Base-by-base conservation (phyloP, 495 filamentous ascomycete species). In the Penicillium silybi region DNA sequence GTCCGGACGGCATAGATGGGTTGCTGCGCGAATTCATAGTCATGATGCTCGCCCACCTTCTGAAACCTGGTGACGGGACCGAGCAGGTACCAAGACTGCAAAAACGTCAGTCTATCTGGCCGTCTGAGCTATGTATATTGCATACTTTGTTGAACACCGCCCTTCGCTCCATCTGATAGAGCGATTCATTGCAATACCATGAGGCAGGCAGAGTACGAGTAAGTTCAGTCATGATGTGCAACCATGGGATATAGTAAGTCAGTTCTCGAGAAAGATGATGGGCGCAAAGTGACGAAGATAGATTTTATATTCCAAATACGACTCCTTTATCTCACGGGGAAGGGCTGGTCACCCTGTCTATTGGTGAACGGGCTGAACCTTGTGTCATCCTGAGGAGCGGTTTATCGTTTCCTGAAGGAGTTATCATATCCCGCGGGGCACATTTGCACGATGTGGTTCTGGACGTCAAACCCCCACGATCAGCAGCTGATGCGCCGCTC, bases 61-160 rank as follows among this genome's bases (percentile, higher is more conserved):
- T 71, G 65, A 59, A 84, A 84, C 49, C 74, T 62, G 16, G 79
- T 82, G 16, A 83, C 68, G 0, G 81, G 80, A n/a, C 80, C 81
- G n/a, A 84, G 71, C 26, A 83, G 67, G 63, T 84, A 81, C 81
- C 81, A 84, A 25, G 80, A 74, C 79, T 83, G 48, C 38, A 43
- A 6, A 18, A 27, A 10, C 47, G 13, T 65, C 54, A 66, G 44
- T 22, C 13, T 48, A 8, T n/a, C 13, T 17, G 23, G 8, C 18
- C 2, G 4, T 37, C 15, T 8, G 4, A 41, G 15, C 18, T n/a
- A 45, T 3, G 35, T 25, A 11, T 37, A 0, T 27, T 13, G 22
- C 52, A 47, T 58, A 69, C 77, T 58, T 80, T 82, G 17, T 76
- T 34, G 59, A 84, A 83, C 11, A 84, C 76, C 10, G 79, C 78